Base-by-base conservation (phyloP, 768 basidiomycete genomes). In the Leccinellum rugosiceps region DNA sequence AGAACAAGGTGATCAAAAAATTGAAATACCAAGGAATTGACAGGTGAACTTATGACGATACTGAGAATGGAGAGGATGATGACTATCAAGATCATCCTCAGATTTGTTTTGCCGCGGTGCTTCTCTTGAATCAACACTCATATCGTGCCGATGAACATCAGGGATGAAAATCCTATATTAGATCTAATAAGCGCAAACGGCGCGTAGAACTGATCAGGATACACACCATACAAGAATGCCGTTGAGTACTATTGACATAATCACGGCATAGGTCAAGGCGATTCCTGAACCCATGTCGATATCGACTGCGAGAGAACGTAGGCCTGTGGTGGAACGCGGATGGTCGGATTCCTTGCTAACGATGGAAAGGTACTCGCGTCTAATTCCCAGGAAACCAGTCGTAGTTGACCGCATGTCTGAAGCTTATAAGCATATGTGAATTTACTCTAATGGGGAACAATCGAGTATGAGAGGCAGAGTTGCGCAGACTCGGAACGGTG, bases 161-260 rank as follows among this genome's bases (percentile, higher is more conserved):
- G 49, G 1, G 34, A n/a, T 10, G 31, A 50, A 21, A 34, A 50
- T 10, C 34, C 50, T 50, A 25, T 8, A 50, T 50, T 23, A 30
- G n/a, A 49, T 48, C n/a, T n/a, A n/a, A n/a, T n/a, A n/a, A 49
- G 47, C 4, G 35, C 25, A 30, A 14, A 41, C 3, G 6, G 26
- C 17, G 6, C 3, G 26, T 14, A 17, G 1, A 31, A 25, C 19
- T 10, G 21, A 49, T 8, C 14, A n/a, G 9, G 30, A 41, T 2
- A 43, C 54, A 43, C 48, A 55, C 54, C 47, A 30, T 55, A 55
- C 14, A 55, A 11, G n/a, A 14, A 54, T 46, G 13, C 14, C 53
- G 26, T 54, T 45, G n/a, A 49, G 35, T 11, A 31, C 28, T 3
- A 32, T 43, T 13, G 47, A 38, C 35, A 23, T 32, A 3, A 32